Percentiles rank a stretch among this genome's conserved stretches.
Conservation (phyloP, 495 filamentous ascomycete genomes). For the Staphylotrichum longicolle region DNA sequence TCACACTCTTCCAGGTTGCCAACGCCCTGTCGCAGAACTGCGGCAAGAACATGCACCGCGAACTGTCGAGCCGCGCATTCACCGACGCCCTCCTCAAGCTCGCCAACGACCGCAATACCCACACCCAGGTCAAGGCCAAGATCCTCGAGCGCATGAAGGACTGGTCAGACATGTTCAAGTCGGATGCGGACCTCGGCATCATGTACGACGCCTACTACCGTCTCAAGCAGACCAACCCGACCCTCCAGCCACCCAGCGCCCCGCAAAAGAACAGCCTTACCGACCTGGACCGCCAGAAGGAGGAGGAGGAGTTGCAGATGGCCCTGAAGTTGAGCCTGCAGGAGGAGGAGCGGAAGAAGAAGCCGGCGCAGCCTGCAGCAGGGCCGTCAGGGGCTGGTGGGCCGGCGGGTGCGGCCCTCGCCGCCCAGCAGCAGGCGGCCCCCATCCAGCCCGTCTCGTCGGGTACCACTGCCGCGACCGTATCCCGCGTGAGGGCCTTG, state of each 20-base stretch:
- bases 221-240: constrained; percentile 82
- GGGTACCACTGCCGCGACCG: constrained; percentile 91
- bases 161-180: constrained; percentile 92
- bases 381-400: constrained; percentile 39
- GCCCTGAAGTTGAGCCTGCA: constrained; percentile 87
- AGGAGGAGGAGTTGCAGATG: constrained; percentile 97
- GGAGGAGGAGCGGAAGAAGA: constrained; percentile 63
- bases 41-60: constrained; percentile 84
- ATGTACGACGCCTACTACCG: constrained; percentile 95
- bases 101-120: constrained; percentile 91
- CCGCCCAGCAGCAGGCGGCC: constrained; percentile 36
- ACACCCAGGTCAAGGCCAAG: constrained; percentile 94
- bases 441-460: constrained; percentile 42
- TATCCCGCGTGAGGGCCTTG: constrained; percentile 87
- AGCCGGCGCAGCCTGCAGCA: constrained; percentile 28
- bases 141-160: constrained; percentile 95
- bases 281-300: constrained; percentile 84
- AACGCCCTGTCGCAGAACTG: constrained; percentile 97
- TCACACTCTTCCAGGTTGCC: constrained; percentile 57
- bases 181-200: constrained; percentile 88
- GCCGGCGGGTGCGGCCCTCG: constrained; percentile 3
- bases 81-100: constrained; percentile 90
- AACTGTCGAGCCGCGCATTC: constrained; percentile 90
- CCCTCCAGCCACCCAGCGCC: constrained; percentile 85
- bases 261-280: constrained; percentile 90